phyloP scores from a whole-genome alignment of 176 grass and related monocot species.

The Alloteropsis semialata region DNA sequence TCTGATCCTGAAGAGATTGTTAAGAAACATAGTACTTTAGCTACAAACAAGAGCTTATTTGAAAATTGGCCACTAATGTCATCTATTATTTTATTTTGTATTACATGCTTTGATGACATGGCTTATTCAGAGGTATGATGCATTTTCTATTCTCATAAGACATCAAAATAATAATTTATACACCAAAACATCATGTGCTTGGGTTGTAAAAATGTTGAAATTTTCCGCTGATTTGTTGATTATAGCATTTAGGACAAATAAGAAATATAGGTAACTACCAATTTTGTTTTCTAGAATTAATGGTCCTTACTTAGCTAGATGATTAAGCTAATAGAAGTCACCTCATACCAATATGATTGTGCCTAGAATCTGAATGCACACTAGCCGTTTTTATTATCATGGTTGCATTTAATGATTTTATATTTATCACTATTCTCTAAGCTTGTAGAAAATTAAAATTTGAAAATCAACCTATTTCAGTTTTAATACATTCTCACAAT shows the following conservation, averaged over 20 bases:
- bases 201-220: too few relatives aligned
- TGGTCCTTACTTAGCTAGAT: too few relatives aligned
- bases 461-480: background rate
- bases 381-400: background rate
- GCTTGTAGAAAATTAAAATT: background rate
- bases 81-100: constrained; percentile 59
- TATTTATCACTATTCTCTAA: background rate
- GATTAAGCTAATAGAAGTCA: background rate
- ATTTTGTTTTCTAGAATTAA: too few relatives aligned
- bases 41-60: constrained; percentile 39
- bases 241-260: too few relatives aligned
- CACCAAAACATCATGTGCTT: too few relatives aligned
- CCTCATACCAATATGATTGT: background rate
- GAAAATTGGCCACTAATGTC: constrained; percentile 76
- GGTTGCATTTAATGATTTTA: background rate
- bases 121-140: constrained; percentile 80
- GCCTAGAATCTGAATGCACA: background rate
- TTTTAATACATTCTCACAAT: too few relatives aligned
- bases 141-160: too few relatives aligned
- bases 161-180: too few relatives aligned
- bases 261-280: too few relatives aligned
- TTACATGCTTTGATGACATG: constrained; percentile 63
- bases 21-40: background rate
- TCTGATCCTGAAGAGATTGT: background rate
- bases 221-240: too few relatives aligned